Conservation (phyloP, 1,284 basidiomycete genomes). For the Dichomitus squalens region DNA sequence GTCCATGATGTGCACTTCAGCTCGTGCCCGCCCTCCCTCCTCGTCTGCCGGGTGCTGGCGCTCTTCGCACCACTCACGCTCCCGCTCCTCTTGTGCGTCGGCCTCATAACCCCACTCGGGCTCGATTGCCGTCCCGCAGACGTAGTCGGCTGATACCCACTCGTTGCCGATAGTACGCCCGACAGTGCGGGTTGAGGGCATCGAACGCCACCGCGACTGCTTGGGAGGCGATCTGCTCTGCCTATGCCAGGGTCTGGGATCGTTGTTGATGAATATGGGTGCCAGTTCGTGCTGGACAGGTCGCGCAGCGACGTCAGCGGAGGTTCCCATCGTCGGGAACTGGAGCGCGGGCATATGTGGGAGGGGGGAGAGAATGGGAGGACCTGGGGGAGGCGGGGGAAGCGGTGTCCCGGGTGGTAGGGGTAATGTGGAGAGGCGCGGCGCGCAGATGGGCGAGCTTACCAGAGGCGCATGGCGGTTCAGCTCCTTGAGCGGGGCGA, state of each 20-base stretch:
- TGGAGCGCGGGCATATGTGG: neutral
- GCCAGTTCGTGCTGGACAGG: conserved; percentile 9
- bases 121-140: conserved; percentile 2
- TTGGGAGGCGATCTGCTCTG: neutral
- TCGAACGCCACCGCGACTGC: neutral
- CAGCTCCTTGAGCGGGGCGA: conserved; percentile 10
- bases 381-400: neutral
- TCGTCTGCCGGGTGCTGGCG: neutral
- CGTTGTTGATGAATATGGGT: neutral
- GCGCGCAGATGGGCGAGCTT: neutral
- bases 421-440: neutral
- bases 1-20: conserved; percentile 17
- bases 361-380: neutral
- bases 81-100: neutral
- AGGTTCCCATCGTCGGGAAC: neutral
- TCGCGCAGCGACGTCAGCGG: neutral
- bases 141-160: conserved; percentile 5
- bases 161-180: conserved; percentile 5
- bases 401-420: neutral
- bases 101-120: neutral
- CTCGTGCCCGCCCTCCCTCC: neutral
- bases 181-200: neutral
- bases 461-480: conserved; percentile 15
- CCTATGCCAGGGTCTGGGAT: conserved; percentile 14
- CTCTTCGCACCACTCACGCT: neutral